Evolutionary conservation across 345 rosid species (phyloP).

Genomic region (Citrus unshiu): DNA sequence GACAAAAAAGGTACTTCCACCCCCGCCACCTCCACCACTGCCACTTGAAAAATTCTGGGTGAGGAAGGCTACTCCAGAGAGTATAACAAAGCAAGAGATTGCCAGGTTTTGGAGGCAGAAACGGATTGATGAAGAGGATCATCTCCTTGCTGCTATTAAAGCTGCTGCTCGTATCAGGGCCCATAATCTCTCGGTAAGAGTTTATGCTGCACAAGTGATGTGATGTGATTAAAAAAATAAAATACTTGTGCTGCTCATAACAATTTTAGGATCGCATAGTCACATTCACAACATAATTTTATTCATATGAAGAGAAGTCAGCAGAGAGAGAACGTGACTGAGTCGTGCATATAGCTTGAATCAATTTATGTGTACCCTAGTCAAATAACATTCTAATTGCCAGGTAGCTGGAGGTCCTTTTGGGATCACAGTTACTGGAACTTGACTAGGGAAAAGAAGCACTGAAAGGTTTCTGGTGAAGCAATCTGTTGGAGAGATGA

Average conservation of each 20-base stretch:
- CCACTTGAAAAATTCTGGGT: conserved; percentile 42
- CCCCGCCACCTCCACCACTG: conserved; percentile 51
- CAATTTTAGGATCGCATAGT: neutral
- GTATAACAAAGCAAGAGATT: conserved; percentile 76
- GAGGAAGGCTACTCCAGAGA: conserved; percentile 29
- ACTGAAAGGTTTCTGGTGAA: too few relatives aligned
- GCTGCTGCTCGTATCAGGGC: conserved; percentile 82
- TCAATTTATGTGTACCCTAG: too few relatives aligned
- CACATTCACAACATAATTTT: neutral
- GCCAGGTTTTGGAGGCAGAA: conserved; percentile 81
- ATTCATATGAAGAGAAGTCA: neutral
- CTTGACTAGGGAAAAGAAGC: neutral
- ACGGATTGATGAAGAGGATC: conserved; percentile 70
- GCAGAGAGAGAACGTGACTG: neutral
- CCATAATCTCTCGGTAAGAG: conserved; percentile 64
- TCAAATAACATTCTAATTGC: too few relatives aligned
- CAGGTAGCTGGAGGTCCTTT: neutral
- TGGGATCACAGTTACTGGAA: neutral
- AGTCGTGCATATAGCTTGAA: neutral
- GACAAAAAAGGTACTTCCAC: conserved; percentile 25
- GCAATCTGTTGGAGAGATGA: neutral
- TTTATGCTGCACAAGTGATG: conserved; percentile 4
- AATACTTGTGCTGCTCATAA: neutral
- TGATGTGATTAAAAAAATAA: neutral
- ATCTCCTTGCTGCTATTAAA: conserved; percentile 84